Evolutionary conservation across 2,329 filamentous ascomycete species (phyloP).

Genomic region (Talaromyces marneffei): DNA sequence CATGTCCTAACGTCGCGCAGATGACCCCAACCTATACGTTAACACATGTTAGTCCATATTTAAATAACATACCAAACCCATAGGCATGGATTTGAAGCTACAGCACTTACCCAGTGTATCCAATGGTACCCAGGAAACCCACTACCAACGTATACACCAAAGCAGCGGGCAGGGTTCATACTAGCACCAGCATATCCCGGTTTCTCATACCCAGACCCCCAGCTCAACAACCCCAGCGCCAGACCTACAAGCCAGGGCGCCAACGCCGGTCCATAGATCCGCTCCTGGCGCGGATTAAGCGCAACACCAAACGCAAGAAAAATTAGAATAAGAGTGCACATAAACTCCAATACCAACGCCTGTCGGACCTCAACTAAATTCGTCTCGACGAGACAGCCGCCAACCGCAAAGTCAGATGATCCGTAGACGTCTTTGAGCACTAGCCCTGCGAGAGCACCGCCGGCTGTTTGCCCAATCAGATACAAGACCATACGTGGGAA

Average conservation of each 20-base stretch:
- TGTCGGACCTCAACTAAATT: conserved; percentile 32
- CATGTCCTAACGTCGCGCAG: conserved; percentile 4
- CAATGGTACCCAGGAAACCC: conserved; percentile 33
- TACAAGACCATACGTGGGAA: conserved; percentile 47
- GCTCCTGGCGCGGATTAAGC: conserved; percentile 48
- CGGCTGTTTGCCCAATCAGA: conserved; percentile 41
- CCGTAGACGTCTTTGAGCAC: conserved; percentile 33
- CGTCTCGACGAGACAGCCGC: conserved; percentile 37
- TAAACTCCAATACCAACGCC: conserved; percentile 46
- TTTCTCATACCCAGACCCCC: conserved; percentile 35
- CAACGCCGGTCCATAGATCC: conserved; percentile 46
- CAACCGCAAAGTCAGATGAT: conserved; percentile 25
- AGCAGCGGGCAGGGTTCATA: conserved; percentile 44
- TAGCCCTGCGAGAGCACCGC: conserved; percentile 42
- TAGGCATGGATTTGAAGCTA: background rate
- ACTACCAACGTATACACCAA: conserved; percentile 41
- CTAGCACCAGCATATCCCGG: conserved; percentile 40
- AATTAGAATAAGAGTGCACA: conserved; percentile 42
- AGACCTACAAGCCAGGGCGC: conserved; percentile 47
- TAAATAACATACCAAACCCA: background rate
- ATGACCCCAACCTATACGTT: conserved; percentile 1
- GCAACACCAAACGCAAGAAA: conserved; percentile 50
- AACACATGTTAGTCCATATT: background rate
- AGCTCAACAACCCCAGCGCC: conserved; percentile 32
- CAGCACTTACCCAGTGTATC: conserved; percentile 32